Evolutionary conservation across 352 stramenopile species (phyloP), one percentile per base, ranked within the genome.

Genomic region (Phytophthora aleatoria): DNA sequence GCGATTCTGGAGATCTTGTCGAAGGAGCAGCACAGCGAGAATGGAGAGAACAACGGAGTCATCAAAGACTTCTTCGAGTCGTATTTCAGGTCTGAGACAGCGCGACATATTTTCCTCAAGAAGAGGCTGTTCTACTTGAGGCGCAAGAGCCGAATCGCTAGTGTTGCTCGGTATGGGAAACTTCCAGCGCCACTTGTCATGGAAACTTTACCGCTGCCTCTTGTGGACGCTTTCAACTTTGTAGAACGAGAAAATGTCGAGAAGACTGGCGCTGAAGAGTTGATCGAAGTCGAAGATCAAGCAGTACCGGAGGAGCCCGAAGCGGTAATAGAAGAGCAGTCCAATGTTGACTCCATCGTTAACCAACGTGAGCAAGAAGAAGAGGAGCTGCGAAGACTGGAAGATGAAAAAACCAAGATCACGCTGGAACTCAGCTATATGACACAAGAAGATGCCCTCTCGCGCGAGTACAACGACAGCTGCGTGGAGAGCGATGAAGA

Each of bases 401-500:
- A 74, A 55, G 51, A 45, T 2, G 63, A 75, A 33, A 59, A 56
- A 1, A 53, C 57, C 6, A 64, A 55, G 33, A 65, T 61, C 48
- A 55, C 58, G 13, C 63, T 75, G 15, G 68, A 75, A 27, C 52
- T 73, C 27, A 72, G 69, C 24, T 45, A 62, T 35, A 75, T 72
- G 68, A 27, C 63, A 49, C 68, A 47, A 47, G 68, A 75, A 69
- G 67, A 75, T 47, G 52, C 57, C 5, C 36, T 75, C 28, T 72
- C 68, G 13, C 48, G 44, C 11, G 68, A 72, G 63, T 75, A 69
- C 57, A 72, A 69, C 8, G 62, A 13, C 57, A 65, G 57, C 44
- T 72, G 65, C 31, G 53, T 74, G n/a, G 65, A 77, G 30, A 87
- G 76, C 35, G 83, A 91, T 8, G 81, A 89, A 33, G 83, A 90